Conservation (phyloP, 2,329 filamentous ascomycete species). For the Talaromyces sp. region DNA sequence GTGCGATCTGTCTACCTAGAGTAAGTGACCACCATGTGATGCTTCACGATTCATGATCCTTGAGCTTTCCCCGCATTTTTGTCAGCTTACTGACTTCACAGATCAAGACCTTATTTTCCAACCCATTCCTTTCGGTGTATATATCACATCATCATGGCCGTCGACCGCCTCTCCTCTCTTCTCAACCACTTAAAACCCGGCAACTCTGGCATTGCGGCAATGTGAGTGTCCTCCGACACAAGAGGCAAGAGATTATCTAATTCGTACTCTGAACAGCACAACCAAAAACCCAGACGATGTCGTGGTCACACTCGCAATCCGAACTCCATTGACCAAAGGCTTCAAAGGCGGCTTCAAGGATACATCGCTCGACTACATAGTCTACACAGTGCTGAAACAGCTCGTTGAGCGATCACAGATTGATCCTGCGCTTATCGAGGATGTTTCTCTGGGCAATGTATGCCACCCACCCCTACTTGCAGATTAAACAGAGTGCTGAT, state of each 20-base stretch:
- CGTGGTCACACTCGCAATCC: constrained; percentile 88
- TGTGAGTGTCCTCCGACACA: constrained; percentile 60
- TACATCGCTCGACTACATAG: constrained; percentile 78
- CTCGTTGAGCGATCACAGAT: constrained; percentile 69
- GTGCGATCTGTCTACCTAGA: not conserved
- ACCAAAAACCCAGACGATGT: constrained; percentile 94
- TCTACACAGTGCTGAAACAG: constrained; percentile 79
- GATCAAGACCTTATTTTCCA: not conserved
- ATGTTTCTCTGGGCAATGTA: constrained; percentile 91
- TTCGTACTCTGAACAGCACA: constrained; percentile 54
- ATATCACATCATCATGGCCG: constrained; percentile 59
- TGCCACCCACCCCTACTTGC: constrained; percentile 26
- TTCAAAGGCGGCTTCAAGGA: constrained; percentile 95
- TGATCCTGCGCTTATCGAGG: constrained; percentile 77
- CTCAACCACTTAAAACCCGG: constrained; percentile 73
- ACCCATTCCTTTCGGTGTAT: not conserved
- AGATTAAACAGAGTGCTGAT: constrained; percentile 23
- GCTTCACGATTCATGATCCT: not conserved
- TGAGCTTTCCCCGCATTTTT: constrained; percentile 2
- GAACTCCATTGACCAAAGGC: constrained; percentile 84
- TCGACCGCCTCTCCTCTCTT: constrained; percentile 81
- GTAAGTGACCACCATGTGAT: not conserved
- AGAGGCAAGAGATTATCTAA: not conserved
- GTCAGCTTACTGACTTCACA: not conserved
- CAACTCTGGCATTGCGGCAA: constrained; percentile 66